Base-by-base conservation (phyloP, 257 asterid genomes). In the Pogostemon cablin region DNA sequence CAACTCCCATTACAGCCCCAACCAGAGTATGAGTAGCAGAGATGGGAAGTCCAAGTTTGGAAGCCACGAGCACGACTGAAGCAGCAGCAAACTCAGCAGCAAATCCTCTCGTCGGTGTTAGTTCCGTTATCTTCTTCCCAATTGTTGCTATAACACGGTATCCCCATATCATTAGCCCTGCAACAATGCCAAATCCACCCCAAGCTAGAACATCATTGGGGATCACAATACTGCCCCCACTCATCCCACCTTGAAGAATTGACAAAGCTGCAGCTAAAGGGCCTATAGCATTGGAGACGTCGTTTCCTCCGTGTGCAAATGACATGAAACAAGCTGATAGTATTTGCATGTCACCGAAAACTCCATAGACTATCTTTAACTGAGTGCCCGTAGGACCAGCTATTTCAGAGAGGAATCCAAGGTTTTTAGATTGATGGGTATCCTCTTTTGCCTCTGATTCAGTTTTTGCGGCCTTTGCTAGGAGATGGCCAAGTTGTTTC, bases 21-120 rank as follows among this genome's bases (percentile, higher is more conserved):
- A 93, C 98, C 41, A 93, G 86, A 0, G 98, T 93, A 68, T 90
- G 98, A 1, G 98, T 90, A 6, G 96, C 97, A 2, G 98, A 90
- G 75, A 90, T 93, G 3, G 98, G 98, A 5, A 93, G 81, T 17
- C 96, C 98, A 1, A 90, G 84, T 72, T 90, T 93, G 0, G 97
- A 90, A 0, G 97, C 97, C 68, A 83, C 80, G 11, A 93, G 80
- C 35, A 93, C 97, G 3, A 93, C 98, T 0, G 91, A 93, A 1
- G 98, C 98, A 4, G 98, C 98, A 9, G 98, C 98, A 83, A 93
- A 88, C 85, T 90, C 98, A 0, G 96, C 98, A 3, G 97, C 97
- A 76, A 93, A 93, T 17, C 97, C 97, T 68, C 98, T 78, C 0
- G 97, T 93, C 4, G 98, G 98, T 0, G 98, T 93, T 12, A 93